Evolutionary conservation across 192 early-diverging fungal genomes (phyloP), one percentile per base, ranked within the genome.

Genomic region (Coemansia sp.): DNA sequence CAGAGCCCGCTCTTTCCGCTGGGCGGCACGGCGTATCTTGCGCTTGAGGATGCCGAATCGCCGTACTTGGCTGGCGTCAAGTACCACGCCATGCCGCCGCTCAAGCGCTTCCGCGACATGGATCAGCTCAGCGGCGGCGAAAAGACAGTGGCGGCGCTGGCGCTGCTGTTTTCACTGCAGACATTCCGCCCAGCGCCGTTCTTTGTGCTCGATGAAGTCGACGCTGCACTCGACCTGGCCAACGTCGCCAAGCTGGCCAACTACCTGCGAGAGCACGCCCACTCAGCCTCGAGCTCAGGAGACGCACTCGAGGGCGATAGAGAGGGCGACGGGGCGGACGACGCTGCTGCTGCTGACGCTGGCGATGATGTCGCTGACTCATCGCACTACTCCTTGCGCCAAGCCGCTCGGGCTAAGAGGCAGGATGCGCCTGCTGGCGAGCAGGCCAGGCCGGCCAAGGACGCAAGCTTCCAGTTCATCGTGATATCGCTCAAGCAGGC

Each of bases 51-150:
- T 53, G 89, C 88, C 20, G 96, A 98, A 77, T 95, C 98, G 76
- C 98, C 98, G 3, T 99, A 96, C 58, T 71, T 94, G 62, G 88
- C 91, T 54, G 96, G 96, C 35, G 87, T 99, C 46, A 94, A 94
- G 63, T 99, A 97, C 84, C 96, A 99, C 71, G 96, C 98, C 0
- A 98, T 98, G 96, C 98, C 98, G 7, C 98, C 98, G 22, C 92
- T 96, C 88, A 99, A 99, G 84, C 90, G 96, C 29, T 99, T 99
- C 88, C 84, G 96, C 62, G 98, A 99, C 73, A 99, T 99, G 98
- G 96, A 98, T 62, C 94, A 95, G 70, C 84, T 99, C 14, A 97
- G 95, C 24, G 98, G 98, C 39, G 98, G 98, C 67, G 98, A 99
- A 85, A 99, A 98, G 84, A 97, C 96, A 0, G 93, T 99, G 36